Evolutionary conservation across 805 yeast species (phyloP).

Genomic region (Middelhovenomyces tepae): DNA sequence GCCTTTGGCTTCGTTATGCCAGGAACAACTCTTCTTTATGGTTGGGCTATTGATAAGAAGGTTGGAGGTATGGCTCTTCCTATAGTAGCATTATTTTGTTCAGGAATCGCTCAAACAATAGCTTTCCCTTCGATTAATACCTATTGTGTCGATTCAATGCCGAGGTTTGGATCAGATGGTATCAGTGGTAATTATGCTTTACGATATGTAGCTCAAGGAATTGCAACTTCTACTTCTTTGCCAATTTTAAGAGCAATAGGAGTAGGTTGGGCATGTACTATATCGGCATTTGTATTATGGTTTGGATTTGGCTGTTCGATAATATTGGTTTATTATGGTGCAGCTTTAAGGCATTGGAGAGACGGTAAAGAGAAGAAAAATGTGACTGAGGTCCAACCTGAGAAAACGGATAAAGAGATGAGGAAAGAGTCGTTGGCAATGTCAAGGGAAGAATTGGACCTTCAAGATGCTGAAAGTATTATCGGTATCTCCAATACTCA

Average conservation of each 20-base stretch:
- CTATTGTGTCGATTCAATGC: slow-evolving; percentile 51
- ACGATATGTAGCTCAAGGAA: slow-evolving; percentile 43
- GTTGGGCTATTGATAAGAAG: slow-evolving; percentile 42
- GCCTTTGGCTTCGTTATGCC: slow-evolving; percentile 41
- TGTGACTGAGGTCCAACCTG: no score
- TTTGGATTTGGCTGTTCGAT: slow-evolving; percentile 30
- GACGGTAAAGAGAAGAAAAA: no score
- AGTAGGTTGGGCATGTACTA: slow-evolving; percentile 48
- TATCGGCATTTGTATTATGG: slow-evolving; percentile 37
- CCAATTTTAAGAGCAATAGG: slow-evolving; percentile 41
- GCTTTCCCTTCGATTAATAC: slow-evolving; percentile 46
- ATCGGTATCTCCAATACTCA: no score
- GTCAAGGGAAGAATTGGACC: no score
- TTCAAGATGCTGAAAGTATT: no score
- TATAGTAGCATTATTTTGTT: slow-evolving; percentile 38
- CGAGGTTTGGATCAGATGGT: slow-evolving; percentile 46
- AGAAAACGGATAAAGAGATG: no score
- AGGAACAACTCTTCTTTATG: slow-evolving; percentile 38
- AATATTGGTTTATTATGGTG: slow-evolving; percentile 34
- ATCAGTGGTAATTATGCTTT: slow-evolving; percentile 46
- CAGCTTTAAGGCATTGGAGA: slow-evolving; percentile 25
- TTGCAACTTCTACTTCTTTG: slow-evolving; percentile 43
- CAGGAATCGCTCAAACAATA: slow-evolving; percentile 44
- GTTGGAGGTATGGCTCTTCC: slow-evolving; percentile 52
- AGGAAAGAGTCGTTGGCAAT: no score